Percentiles rank a stretch among this genome's conserved stretches.
Conservation (phyloP, 768 basidiomycete genomes). For the Tricholoma hemisulphureum region DNA sequence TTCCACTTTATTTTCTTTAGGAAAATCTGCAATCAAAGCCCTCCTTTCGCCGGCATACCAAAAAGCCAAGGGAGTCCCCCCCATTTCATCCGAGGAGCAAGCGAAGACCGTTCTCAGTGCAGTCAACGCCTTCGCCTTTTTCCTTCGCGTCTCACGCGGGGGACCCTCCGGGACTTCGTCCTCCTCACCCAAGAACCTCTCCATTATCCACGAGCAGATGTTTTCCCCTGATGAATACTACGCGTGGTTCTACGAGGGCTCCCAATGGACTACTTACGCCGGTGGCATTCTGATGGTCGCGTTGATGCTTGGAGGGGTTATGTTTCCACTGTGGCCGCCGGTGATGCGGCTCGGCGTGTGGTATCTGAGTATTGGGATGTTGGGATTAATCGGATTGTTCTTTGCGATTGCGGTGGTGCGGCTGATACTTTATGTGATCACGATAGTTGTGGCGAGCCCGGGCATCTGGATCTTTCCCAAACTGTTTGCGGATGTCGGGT, state of each 20-base stretch:
- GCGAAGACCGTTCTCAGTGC: constrained; percentile 65
- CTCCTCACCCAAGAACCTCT: constrained; percentile 75
- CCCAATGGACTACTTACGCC: constrained; percentile 89
- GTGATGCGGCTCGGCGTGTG: constrained; percentile 91
- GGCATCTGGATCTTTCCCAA: constrained; percentile 99
- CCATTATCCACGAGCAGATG: constrained; percentile 76
- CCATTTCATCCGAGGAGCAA: constrained; percentile 72
- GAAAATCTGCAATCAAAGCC: constrained; percentile 90
- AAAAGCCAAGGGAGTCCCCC: constrained; percentile 79
- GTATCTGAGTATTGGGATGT: constrained; percentile 87
- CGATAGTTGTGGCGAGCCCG: constrained; percentile 79
- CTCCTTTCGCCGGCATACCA: constrained; percentile 89
- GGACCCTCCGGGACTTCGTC: constrained; percentile 60
- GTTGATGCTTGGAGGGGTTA: constrained; percentile 92
- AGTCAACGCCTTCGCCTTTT: constrained; percentile 85
- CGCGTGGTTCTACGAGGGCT: constrained; percentile 96
- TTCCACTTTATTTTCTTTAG: constrained; percentile 39
- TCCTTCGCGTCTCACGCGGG: constrained; percentile 86
- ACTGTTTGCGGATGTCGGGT: constrained; percentile 96
- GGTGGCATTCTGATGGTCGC: constrained; percentile 90
- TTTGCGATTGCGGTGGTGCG: constrained; percentile 88
- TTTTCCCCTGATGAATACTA: constrained; percentile 84
- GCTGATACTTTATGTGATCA: constrained; percentile 90
- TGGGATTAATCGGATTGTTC: constrained; percentile 87
- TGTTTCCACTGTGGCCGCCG: constrained; percentile 99